Percentiles rank a stretch among this genome's conserved stretches.
Evolutionary conservation across 176 grass and related monocot genomes (phyloP).

Genomic region (Juncus effusus): DNA sequence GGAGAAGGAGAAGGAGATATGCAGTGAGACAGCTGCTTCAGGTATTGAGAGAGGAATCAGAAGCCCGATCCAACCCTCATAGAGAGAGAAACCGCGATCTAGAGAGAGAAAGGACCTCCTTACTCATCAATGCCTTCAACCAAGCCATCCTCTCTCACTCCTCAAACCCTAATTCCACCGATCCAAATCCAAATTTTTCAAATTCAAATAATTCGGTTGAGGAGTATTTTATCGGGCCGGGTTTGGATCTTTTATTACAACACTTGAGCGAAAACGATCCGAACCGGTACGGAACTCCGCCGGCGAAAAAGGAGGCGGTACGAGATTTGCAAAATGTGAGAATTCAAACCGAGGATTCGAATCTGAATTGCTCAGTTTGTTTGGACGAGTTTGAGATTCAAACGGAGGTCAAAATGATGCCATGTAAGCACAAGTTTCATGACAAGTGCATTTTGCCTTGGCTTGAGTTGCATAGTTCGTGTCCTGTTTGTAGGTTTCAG

Average conservation of each 20-base stretch:
- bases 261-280: slow-evolving; percentile 84
- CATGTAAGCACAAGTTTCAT: slow-evolving; percentile 93
- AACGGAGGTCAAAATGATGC: slow-evolving; percentile 73
- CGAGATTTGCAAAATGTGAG: slow-evolving; percentile 70
- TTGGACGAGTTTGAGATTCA: slow-evolving; percentile 84
- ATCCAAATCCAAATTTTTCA: slow-evolving; percentile 31
- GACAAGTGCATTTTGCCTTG: slow-evolving; percentile 75
- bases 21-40: slow-evolving; percentile 61
- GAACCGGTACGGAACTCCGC: slow-evolving; percentile 63
- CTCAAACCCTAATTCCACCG: slow-evolving; percentile 43
- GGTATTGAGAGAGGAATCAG: slow-evolving; percentile 69
- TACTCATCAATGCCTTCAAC: slow-evolving; percentile 77
- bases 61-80: slow-evolving; percentile 21
- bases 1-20: slow-evolving; percentile 53
- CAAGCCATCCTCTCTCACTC: slow-evolving; percentile 67
- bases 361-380: slow-evolving; percentile 77
- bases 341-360: slow-evolving; percentile 37
- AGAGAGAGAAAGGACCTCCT: slow-evolving; percentile 46
- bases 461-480: slow-evolving; percentile 95
- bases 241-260: slow-evolving; percentile 75
- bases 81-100: slow-evolving; percentile 31
- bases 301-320: slow-evolving; percentile 74
- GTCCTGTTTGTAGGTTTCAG: slow-evolving; percentile 84
- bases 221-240: slow-evolving; percentile 72
- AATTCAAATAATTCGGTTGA: slow-evolving; percentile 42